Evolutionary conservation across 352 stramenopile genomes (phyloP), one percentile per base, ranked within the genome.

Genomic region (Phytophthora constricta): DNA sequence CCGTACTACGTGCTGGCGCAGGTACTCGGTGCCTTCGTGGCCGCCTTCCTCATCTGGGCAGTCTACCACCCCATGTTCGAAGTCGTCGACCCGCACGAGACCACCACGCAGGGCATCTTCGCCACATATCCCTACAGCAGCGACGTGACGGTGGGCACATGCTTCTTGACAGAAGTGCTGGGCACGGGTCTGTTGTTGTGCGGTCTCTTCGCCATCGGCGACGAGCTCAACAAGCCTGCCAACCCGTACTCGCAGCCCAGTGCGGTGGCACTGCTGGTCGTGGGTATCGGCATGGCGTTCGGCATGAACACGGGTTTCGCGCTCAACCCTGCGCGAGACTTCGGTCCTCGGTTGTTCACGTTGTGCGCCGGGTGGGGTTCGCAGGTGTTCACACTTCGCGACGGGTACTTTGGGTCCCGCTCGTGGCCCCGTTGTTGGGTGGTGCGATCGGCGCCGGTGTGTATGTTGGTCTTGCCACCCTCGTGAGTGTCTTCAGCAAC

Each of bases 251-350:
- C 34, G 17, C 48, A 66, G 27, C 79, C 79, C 1, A 47, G 62
- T 28, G 55, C 74, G 3, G 62, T 79, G 34, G 77, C 72, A 27
- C 23, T 82, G 20, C 57, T 87, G 16, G 62, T 87, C 42, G 59
- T 74, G n/a, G 75, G 45, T 1, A 72, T 87, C 34, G 76, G 73
- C 34, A 87, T 85, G 68, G 66, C 70, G 11, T 85, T 87, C 47
- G 76, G 79, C 34, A 73, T 74, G 43, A 87, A 84, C 62, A 76
- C 79, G 8, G 74, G 79, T 31, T 86, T 82, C 56, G 78, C 78
- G 1, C 26, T 86, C 25, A 86, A 86, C 58, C 78, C 73, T 20
- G 73, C 73, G 4, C 59, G 65, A 5, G 73, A 81, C 56, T 73
- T 81, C 26, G 68, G 58, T n/a, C 65, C 64, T 42, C 62, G 72